Percentiles rank a stretch among this genome's conserved stretches.
Evolutionary conservation across 176 grass and related monocot species (phyloP).

Genomic region (Tillandsia fasciculata): DNA sequence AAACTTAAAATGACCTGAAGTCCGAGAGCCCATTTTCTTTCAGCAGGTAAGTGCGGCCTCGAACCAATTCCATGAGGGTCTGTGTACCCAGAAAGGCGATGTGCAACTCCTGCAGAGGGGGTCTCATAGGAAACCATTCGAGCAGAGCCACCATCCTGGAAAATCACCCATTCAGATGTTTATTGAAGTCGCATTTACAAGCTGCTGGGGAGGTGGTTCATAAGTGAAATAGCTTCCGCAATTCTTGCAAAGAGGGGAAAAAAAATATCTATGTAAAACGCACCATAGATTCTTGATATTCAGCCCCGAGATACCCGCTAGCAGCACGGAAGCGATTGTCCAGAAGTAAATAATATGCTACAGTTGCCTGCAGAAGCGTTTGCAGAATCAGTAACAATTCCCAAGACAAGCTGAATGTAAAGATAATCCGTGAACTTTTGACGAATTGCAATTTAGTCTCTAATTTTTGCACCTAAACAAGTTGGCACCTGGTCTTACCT

Average conservation of each 20-base stretch:
- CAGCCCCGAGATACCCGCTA: constrained; percentile 77
- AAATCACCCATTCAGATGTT: constrained; percentile 9
- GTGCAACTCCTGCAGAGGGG: constrained; percentile 2
- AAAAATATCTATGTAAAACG: constrained; percentile 9
- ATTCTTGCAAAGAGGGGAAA: neutral
- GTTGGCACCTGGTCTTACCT: too few species aligned
- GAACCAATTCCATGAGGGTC: constrained; percentile 42
- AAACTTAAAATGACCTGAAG: constrained; percentile 52
- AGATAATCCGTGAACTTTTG: neutral
- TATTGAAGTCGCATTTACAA: neutral
- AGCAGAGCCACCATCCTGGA: constrained; percentile 17
- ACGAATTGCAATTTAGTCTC: too few species aligned
- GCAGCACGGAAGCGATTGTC: constrained; percentile 84
- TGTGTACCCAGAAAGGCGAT: constrained; percentile 24
- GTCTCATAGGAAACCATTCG: neutral
- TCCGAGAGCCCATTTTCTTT: constrained; percentile 99
- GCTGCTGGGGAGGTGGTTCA: neutral
- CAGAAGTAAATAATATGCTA: constrained; percentile 89
- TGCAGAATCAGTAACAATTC: constrained; percentile 26
- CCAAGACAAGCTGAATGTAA: constrained; percentile 9
- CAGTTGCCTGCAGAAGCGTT: constrained; percentile 61
- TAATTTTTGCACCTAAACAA: too few species aligned
- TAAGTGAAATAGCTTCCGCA: neutral
- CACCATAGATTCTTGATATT: constrained; percentile 70
- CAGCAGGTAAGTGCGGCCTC: constrained; percentile 38